Evolutionary conservation across 163 green algal species (phyloP).

Genomic region (Chlamydomonas reinhardtii): DNA sequence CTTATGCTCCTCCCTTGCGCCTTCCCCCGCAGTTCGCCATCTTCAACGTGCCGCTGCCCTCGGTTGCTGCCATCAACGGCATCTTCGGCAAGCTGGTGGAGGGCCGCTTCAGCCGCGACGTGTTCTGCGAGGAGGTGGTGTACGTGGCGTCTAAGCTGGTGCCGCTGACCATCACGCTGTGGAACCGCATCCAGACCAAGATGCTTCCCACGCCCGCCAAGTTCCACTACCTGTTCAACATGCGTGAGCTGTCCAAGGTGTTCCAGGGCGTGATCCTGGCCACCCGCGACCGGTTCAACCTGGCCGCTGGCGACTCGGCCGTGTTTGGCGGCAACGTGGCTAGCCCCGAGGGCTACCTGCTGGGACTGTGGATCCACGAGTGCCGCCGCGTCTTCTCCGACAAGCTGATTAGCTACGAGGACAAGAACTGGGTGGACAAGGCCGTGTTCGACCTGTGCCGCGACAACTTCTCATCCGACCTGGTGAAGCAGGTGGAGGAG

Average conservation of each 20-base stretch:
- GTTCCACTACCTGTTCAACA: slow-evolving; percentile 98
- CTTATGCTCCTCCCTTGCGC: too few relatives aligned
- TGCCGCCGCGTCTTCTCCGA: slow-evolving; percentile 93
- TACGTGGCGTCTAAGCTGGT: slow-evolving; percentile 83
- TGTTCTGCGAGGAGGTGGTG: slow-evolving; percentile 80
- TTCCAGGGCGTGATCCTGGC: slow-evolving; percentile 93
- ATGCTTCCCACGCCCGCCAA: slow-evolving; percentile 95
- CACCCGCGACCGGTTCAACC: slow-evolving; percentile 78
- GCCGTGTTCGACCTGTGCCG: slow-evolving; percentile 79
- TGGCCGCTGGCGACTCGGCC: slow-evolving; percentile 4
- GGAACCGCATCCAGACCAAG: slow-evolving; percentile 79
- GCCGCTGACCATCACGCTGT: slow-evolving; percentile 90
- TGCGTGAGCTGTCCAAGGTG: slow-evolving; percentile 93
- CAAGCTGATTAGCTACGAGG: slow-evolving; percentile 88
- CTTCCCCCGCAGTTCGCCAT: slow-evolving; percentile 83
- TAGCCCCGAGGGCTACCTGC: slow-evolving; percentile 85
- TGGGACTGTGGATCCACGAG: slow-evolving; percentile 94
- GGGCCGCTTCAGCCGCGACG: slow-evolving; percentile 83
- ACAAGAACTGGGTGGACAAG: slow-evolving; percentile 90
- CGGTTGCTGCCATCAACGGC: slow-evolving; percentile 85
- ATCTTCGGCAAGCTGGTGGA: slow-evolving; percentile 92
- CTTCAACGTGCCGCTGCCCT: slow-evolving; percentile 92
- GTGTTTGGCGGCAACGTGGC: slow-evolving; percentile 82
- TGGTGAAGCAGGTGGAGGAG: slow-evolving; percentile 84
- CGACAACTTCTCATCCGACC: slow-evolving; percentile 74